Base-by-base conservation (phyloP, 2,329 filamentous ascomycete genomes). In the Diaporthe citriasiana region DNA sequence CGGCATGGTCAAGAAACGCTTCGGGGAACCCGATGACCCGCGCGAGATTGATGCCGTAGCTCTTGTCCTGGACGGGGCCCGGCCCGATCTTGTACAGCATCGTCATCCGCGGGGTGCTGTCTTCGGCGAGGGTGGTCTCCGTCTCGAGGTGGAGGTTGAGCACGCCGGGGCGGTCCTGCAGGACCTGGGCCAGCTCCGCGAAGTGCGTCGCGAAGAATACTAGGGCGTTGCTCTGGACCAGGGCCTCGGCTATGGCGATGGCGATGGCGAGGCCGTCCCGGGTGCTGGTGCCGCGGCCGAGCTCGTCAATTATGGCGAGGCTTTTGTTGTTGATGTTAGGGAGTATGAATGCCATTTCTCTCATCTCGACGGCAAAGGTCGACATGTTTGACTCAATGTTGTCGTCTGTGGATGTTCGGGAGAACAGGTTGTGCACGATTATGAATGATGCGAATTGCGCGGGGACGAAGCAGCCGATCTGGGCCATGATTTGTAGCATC, bases 171-270 rank as follows among this genome's bases (percentile, higher is more conserved):
- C 94, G 90, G 76, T 95, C 92, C 1, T 89, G 87, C 75, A 98
- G 87, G 47, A 96, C 94, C 3, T 88, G 89, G 0, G 95, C 93
- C 22, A 99, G 87, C 75, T 98, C 94, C 47, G 90, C 87, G 80
- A 98, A 99, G 80, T 99, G 97, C 0, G 97, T 98, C 1, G 93
- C 95, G 82, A 99, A 99, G 92, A 95, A 98, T 0, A 98, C 91
- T 0, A 94, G 87, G 0, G 95, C 92, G 74, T 91, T 89, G 77
- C 91, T 97, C 74, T 95, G 90, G 6, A 98, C 89, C 4, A 99
- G 86, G 0, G 94, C 94, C 84, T 98, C 97, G 0, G 95, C 93
- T 79, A 98, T 95, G 2, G 95, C 94, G 65, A 98, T 87, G 0
- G 97, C 95, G 79, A 99, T 97, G 0, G 95, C 93, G 1, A 98